Conservation (phyloP, 2,329 filamentous ascomycete genomes). For the Colletotrichum tropicicola region DNA sequence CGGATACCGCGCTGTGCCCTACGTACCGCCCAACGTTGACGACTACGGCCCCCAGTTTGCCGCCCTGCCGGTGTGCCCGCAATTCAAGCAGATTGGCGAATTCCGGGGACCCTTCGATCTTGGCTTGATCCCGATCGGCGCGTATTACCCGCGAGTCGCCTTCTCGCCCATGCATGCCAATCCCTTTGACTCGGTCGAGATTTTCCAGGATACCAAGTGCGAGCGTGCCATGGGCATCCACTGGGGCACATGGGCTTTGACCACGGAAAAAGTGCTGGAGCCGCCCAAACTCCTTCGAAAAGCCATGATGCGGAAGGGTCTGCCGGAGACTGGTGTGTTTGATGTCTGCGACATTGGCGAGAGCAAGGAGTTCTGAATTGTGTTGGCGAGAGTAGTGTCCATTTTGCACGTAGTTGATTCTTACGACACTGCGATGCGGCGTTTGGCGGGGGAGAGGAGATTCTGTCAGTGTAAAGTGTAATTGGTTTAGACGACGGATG, state of each 20-base stretch:
- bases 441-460: too few relatives aligned
- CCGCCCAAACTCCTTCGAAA: constrained; percentile 78
- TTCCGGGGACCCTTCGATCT: constrained; percentile 88
- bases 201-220: constrained; percentile 86
- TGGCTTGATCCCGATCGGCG: constrained; percentile 92
- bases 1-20: constrained; percentile 83
- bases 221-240: constrained; percentile 85
- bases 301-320: constrained; percentile 72
- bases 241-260: constrained; percentile 92
- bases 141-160: constrained; percentile 77
- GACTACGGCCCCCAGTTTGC: constrained; percentile 77
- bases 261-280: constrained; percentile 84
- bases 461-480: too few relatives aligned
- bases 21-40: constrained; percentile 67
- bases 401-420: not conserved
- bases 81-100: constrained; percentile 84
- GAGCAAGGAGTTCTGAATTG: constrained; percentile 74
- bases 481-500: too few relatives aligned
- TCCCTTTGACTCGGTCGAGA: constrained; percentile 87
- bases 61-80: constrained; percentile 78
- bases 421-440: not conserved
- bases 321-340: constrained; percentile 78
- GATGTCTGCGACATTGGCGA: constrained; percentile 88
- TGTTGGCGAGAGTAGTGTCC: not conserved
- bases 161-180: constrained; percentile 88